Base-by-base conservation (phyloP, 257 asterid species). In the Striga asiatica region DNA sequence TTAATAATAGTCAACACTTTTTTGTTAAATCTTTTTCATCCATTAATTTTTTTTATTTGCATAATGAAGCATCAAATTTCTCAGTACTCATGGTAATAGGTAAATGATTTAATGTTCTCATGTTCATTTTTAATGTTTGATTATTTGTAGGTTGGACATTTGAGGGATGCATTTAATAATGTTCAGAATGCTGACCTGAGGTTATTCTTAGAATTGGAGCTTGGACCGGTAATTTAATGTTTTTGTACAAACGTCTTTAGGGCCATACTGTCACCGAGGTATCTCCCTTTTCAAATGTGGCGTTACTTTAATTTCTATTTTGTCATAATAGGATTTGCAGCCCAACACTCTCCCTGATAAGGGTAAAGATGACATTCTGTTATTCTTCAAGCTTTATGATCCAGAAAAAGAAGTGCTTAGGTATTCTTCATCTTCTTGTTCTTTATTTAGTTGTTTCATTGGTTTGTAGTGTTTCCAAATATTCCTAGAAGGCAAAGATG, bases 361-460 rank as follows among this genome's bases (percentile, higher is more conserved):
- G 68, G 69, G 60, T 37, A 73, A 74, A 64, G 84, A 74, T 55
- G 81, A 71, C 34, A 74, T 74, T 39, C 57, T 78, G 65, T 65
- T 78, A 49, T 74, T 78, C 67, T 78, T 71, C 71, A 78, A 78
- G 73, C 68, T 71, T 66, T 78, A 78, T 53, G 68, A 74, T 62
- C 84, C 81, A 12, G 79, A 74, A 32, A 78, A 64, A 41, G 84
- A 74, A 67, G 77, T 66, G 52, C 72, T 74, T 20, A 67, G 81
- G 84, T 78, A 60, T 50, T 24, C 6, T 42, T 29, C 67, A 41
- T 38, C 9, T 51, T 28, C 63, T 12, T 43, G 39, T 50, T 18
- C 46, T n/a, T 63, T 34, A 41, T 47, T 61, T 16, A 27, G 7
- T 2, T 27, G 32, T 27, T 43, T 1, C 19, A 18, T 0, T 14